Evolutionary conservation across 1,284 basidiomycete genomes (phyloP).

Genomic region (Ganoderma lucidum): DNA sequence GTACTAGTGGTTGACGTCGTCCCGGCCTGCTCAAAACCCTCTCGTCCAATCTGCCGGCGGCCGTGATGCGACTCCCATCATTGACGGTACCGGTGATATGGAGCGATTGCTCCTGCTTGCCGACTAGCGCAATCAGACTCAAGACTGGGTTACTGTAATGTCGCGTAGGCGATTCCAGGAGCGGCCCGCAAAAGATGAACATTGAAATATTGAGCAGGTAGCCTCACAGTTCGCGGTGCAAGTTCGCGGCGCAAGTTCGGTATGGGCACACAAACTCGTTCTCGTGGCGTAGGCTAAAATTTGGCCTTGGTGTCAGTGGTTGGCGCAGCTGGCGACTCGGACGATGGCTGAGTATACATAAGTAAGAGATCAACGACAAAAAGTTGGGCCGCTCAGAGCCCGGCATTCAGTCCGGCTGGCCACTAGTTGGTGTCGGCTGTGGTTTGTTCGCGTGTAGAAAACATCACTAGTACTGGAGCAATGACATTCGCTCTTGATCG

Average conservation of each 20-base stretch:
- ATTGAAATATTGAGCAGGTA: neutral
- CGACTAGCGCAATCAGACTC: neutral
- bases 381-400: too few species aligned
- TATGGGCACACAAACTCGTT: neutral
- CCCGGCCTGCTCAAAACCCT: neutral
- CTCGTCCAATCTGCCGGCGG: neutral
- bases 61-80: neutral
- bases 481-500: too few species aligned
- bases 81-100: neutral
- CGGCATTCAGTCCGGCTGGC: neutral
- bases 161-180: neutral
- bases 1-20: neutral
- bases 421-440: neutral
- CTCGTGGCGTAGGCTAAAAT: too few species aligned
- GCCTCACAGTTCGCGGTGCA: neutral
- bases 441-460: too few species aligned
- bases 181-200: neutral
- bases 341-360: too few species aligned
- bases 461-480: too few species aligned
- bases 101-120: neutral
- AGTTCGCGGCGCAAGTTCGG: neutral
- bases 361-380: too few species aligned
- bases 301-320: too few species aligned
- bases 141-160: neutral
- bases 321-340: too few species aligned